phyloP scores from a whole-genome alignment of 1,284 basidiomycete genomes.

The Puccinia triticina region DNA sequence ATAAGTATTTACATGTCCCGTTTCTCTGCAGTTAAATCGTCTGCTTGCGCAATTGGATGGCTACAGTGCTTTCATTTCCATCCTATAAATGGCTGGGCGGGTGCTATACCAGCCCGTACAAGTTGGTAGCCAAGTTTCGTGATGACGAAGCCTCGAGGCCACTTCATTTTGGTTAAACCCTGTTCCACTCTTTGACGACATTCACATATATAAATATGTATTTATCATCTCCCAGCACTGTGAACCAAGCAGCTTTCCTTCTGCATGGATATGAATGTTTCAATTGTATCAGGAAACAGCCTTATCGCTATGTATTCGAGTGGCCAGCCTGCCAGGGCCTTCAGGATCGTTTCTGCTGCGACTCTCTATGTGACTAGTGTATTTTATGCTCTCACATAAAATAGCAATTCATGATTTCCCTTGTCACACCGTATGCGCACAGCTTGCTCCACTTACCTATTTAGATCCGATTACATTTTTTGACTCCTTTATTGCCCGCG shows the following conservation, averaged over 20 bases:
- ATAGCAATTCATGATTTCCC: not conserved
- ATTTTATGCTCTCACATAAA: not conserved
- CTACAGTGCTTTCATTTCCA: no score
- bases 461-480: constrained; percentile 13
- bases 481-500: not conserved
- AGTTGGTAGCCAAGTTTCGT: no score
- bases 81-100: no score
- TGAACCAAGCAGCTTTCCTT: not conserved
- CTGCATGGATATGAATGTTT: not conserved
- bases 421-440: not conserved
- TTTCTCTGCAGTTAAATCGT: not conserved
- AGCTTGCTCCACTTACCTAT: not conserved
- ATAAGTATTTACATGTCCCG: not conserved
- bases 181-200: not conserved
- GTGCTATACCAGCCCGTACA: no score
- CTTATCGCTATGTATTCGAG: not conserved
- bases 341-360: not conserved
- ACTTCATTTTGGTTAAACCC: not conserved
- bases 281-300: not conserved
- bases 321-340: not conserved
- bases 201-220: not conserved
- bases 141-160: no score
- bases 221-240: not conserved
- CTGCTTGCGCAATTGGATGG: no score
- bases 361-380: not conserved